Evolutionary conservation across 768 basidiomycete species (phyloP).

Genomic region (Clathrus columnatus): DNA sequence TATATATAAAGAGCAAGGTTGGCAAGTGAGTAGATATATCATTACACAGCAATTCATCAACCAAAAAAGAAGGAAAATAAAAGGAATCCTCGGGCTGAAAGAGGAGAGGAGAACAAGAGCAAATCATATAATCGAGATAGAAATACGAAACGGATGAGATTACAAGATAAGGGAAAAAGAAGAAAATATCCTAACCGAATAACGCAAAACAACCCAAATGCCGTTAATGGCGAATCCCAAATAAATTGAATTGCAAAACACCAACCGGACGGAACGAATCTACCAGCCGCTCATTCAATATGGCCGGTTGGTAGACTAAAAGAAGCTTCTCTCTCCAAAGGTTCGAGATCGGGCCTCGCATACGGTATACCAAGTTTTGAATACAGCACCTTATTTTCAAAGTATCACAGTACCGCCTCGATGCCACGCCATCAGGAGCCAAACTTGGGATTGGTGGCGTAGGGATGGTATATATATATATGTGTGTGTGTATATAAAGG

Average conservation of each 20-base stretch:
- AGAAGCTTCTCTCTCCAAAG: neutral
- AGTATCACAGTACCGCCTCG: neutral
- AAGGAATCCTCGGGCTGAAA: neutral
- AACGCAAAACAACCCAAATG: neutral
- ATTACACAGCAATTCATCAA: conserved; percentile 8
- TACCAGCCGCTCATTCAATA: neutral
- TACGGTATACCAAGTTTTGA: no score
- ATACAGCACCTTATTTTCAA: neutral
- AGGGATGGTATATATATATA: neutral
- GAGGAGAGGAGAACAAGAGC: neutral
- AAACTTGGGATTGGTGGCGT: neutral
- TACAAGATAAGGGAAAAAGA: neutral
- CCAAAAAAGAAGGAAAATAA: neutral
- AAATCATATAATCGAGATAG: neutral
- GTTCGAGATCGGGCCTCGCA: no score
- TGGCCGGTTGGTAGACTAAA: neutral
- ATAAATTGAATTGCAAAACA: neutral
- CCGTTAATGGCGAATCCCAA: no score
- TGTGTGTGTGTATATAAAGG: neutral
- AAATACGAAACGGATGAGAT: neutral
- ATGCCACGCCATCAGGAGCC: neutral
- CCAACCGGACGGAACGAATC: neutral
- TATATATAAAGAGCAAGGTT: neutral
- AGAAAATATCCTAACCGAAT: neutral
- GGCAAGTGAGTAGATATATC: neutral